A percentile compares a stretch with the other conserved stretches of the same genome.
These are phyloP conservation scores for Gaertneriomyces semiglobifer DNA, from an alignment of 192 early-diverging fungal genomes.

Conservation along the genomic window DNA sequence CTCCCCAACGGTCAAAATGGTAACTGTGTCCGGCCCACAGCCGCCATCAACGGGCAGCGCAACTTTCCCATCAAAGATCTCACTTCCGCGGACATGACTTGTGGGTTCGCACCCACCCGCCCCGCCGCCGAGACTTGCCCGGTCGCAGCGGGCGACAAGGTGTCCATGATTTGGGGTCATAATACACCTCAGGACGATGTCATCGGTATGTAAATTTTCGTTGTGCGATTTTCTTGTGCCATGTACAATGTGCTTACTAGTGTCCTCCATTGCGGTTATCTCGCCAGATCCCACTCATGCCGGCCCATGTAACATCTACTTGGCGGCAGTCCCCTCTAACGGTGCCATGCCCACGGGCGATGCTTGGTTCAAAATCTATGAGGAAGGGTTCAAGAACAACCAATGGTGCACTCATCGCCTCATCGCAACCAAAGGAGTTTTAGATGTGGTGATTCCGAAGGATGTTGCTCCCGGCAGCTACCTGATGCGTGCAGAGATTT, in stretches of 20 bases:
- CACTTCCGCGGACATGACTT: constrained; percentile 9
- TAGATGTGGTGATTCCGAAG: constrained; percentile 17
- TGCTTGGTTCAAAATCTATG: constrained; percentile 36
- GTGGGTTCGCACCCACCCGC: constrained; percentile 4
- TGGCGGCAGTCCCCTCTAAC: constrained; percentile 8
- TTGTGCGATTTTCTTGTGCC: too few species aligned
- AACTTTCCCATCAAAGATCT: constrained; percentile 20
- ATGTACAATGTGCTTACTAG: too few species aligned
- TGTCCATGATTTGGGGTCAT: constrained; percentile 8
- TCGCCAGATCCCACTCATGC: constrained; percentile 13
- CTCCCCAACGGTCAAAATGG: not conserved
- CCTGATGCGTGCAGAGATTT: constrained; percentile 26
- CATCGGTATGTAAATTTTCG: not conserved
- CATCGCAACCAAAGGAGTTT: constrained; percentile 29
- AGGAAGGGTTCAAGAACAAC: constrained; percentile 17
- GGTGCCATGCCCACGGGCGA: constrained; percentile 10
- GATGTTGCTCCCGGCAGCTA: constrained; percentile 21
- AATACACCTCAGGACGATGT: constrained; percentile 1
- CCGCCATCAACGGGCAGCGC: constrained; percentile 10
- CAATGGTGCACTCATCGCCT: constrained; percentile 20
- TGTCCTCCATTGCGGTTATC: too few species aligned
- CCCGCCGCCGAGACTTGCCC: constrained; percentile 5
- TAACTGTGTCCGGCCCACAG: constrained; percentile 1
- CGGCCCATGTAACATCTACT: constrained; percentile 26
- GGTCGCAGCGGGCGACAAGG: constrained; percentile 10